phyloP scores from a whole-genome alignment of 1,284 basidiomycete genomes.

The Melampsora occidentalis region DNA sequence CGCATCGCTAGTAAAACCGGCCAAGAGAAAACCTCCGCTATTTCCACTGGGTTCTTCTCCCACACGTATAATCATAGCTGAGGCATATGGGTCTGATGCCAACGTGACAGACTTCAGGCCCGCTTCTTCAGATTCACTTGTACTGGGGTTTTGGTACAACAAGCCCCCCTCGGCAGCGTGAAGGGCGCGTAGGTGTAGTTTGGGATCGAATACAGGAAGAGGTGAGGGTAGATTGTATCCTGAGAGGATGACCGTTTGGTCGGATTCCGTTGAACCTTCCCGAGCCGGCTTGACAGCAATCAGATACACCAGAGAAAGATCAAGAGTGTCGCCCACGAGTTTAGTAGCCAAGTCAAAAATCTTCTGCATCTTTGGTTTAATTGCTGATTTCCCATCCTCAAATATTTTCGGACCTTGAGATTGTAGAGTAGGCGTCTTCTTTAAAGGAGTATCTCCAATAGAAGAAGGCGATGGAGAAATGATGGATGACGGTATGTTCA shows the following conservation, averaged over 20 bases:
- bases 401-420: constrained; percentile 13
- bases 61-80: constrained; percentile 35
- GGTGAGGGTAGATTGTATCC: constrained; percentile 27
- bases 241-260: constrained; percentile 22
- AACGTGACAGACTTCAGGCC: not conserved
- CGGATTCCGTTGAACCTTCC: not conserved
- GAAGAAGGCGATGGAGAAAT: not conserved
- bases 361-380: constrained; percentile 26
- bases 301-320: constrained; percentile 39
- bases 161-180: constrained; percentile 17
- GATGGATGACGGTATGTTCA: not conserved
- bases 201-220: constrained; percentile 17
- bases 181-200: constrained; percentile 30
- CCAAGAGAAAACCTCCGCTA: constrained; percentile 31
- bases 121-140: not conserved
- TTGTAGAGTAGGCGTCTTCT: not conserved
- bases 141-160: constrained; percentile 41
- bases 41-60: not conserved
- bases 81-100: not conserved
- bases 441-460: not conserved
- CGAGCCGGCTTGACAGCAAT: constrained; percentile 13
- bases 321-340: constrained; percentile 27
- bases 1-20: constrained; percentile 38
- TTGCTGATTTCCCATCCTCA: constrained; percentile 9
- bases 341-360: constrained; percentile 34